These are phyloP conservation scores for Mercurialis annua DNA, from an alignment of 345 rosid species.

Conservation along the genomic window DNA sequence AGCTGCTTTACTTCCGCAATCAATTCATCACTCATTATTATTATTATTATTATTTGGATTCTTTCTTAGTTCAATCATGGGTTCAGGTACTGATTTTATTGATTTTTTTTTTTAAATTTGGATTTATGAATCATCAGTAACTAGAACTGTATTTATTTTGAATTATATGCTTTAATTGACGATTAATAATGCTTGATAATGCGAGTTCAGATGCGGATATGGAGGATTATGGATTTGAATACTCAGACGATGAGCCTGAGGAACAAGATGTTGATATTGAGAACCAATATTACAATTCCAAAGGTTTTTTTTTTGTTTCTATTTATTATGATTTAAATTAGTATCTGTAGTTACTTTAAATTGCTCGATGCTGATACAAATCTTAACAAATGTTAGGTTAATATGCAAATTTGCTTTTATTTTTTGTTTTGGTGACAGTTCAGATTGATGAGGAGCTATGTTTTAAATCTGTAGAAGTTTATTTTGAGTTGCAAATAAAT, in stretches of 20 bases:
- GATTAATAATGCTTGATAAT: background rate
- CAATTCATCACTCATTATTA: no score
- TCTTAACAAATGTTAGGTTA: no score
- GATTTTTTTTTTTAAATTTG: background rate
- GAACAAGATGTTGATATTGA: conserved; percentile 97
- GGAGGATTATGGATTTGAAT: conserved; percentile 98
- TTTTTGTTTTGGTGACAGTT: no score
- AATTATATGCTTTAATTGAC: background rate
- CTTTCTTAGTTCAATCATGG: no score
- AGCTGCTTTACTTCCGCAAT: no score
- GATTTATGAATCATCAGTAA: background rate
- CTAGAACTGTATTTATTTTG: no score
- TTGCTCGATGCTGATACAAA: background rate
- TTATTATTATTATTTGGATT: no score
- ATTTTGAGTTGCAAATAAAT: background rate
- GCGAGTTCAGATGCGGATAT: conserved; percentile 85
- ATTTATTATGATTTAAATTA: no score
- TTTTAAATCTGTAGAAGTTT: no score
- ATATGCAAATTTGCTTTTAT: no score
- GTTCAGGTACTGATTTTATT: conserved; percentile 6
- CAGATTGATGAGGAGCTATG: no score
- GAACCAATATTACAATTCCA: conserved; percentile 94
- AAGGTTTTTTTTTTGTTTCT: conserved; percentile 40
- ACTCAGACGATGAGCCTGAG: conserved; percentile 98
- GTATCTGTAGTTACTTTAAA: background rate